phyloP scores from a whole-genome alignment of 164 flowering plant genomes.

The Piper longum region DNA sequence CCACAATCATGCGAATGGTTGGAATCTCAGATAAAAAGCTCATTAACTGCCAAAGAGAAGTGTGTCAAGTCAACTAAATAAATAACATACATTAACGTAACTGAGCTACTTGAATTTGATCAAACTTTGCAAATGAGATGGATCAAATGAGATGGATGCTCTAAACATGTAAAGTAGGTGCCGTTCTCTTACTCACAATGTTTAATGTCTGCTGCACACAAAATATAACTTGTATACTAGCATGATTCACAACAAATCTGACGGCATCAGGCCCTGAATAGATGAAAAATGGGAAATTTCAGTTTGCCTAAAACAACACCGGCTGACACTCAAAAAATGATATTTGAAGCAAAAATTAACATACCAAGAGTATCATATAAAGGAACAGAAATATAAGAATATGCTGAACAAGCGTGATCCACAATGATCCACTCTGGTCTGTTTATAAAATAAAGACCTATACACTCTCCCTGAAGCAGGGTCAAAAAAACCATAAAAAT shows the following conservation, averaged over 20 bases:
- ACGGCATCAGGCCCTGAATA: conserved; percentile 89
- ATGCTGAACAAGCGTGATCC: conserved; percentile 98
- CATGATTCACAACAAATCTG: conserved; percentile 69
- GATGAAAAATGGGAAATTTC: neutral
- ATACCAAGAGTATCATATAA: conserved; percentile 94
- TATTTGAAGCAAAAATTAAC: conserved; percentile 6
- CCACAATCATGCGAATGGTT: conserved; percentile 67
- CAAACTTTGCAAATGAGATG: neutral
- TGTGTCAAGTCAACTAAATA: neutral
- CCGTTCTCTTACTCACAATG: conserved; percentile 34
- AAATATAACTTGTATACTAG: conserved; percentile 61
- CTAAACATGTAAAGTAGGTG: neutral
- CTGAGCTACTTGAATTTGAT: neutral
- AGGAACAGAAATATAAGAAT: conserved; percentile 87
- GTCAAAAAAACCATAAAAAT: neutral
- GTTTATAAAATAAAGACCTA: conserved; percentile 86
- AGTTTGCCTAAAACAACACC: neutral
- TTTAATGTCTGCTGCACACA: conserved; percentile 68
- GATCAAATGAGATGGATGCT: neutral
- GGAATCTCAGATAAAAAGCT: conserved; percentile 76
- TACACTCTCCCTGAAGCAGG: conserved; percentile 51
- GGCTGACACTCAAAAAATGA: neutral
- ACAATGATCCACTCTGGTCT: conserved; percentile 95
- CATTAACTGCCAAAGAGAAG: conserved; percentile 46
- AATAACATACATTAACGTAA: neutral